Conservation (phyloP, 2,329 filamentous ascomycete genomes). For the Fusarium verticillioides region DNA sequence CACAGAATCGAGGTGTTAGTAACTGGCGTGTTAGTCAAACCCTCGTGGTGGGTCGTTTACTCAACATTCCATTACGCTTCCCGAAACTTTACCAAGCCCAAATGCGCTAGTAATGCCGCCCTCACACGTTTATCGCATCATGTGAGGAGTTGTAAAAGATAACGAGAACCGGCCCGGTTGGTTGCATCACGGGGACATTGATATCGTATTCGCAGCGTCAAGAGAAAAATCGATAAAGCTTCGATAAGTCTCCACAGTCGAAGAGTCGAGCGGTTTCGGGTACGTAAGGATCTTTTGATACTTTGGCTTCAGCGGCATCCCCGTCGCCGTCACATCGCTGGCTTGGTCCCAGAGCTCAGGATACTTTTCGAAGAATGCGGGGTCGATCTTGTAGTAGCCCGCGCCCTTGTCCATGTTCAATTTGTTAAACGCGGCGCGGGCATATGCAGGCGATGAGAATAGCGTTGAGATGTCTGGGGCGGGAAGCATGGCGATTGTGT, state of each 20-base stretch:
- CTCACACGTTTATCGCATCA: not conserved
- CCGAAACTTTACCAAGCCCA: conserved; percentile 1
- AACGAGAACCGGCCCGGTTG: not conserved
- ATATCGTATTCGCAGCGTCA: conserved; percentile 41
- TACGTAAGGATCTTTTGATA: conserved; percentile 46
- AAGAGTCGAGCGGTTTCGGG: conserved; percentile 44
- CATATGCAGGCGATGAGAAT: conserved; percentile 41
- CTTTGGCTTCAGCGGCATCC: conserved; percentile 46
- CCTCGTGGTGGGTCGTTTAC: conserved; percentile 34
- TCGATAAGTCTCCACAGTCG: conserved; percentile 47
- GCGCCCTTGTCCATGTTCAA: conserved; percentile 49
- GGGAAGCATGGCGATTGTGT: conserved; percentile 28
- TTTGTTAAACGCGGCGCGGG: conserved; percentile 41
- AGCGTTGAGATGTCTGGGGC: conserved; percentile 39
- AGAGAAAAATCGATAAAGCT: conserved; percentile 50
- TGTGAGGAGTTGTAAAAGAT: not conserved
- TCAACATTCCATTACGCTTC: conserved; percentile 35
- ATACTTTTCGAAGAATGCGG: conserved; percentile 48
- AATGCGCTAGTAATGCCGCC: not conserved
- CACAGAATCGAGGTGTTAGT: conserved; percentile 34
- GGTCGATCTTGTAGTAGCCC: conserved; percentile 49
- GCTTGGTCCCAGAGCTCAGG: conserved; percentile 46
- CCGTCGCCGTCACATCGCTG: conserved; percentile 42
- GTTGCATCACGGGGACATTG: not conserved
- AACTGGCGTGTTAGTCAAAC: conserved; percentile 39